Percentiles rank a stretch among this genome's conserved stretches.
phyloP scores from a whole-genome alignment of 805 yeast species.

The Yamadazyma paraphyllophila region DNA sequence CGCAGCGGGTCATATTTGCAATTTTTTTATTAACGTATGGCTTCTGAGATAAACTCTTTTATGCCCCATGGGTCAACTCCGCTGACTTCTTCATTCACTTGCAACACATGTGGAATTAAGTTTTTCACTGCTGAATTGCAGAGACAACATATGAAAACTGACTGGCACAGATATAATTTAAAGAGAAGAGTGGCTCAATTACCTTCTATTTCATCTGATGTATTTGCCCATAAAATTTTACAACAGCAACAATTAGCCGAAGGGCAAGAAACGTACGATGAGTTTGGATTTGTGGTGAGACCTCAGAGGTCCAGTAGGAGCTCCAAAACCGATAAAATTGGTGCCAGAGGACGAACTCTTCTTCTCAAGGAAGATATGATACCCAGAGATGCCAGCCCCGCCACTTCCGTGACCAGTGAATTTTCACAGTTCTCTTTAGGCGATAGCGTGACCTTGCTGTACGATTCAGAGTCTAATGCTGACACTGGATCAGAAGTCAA shows the following conservation, averaged over 20 bases:
- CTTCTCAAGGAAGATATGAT: not conserved
- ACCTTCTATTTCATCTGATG: constrained; percentile 67
- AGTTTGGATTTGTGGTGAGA: constrained; percentile 48
- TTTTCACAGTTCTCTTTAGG: constrained; percentile 57
- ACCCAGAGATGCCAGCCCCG: constrained; percentile 31
- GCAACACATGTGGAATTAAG: constrained; percentile 40
- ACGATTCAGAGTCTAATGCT: constrained; percentile 27
- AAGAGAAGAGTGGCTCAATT: constrained; percentile 50
- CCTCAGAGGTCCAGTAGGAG: constrained; percentile 1
- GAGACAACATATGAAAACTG: constrained; percentile 43
- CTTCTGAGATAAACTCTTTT: constrained; percentile 2
- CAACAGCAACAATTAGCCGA: constrained; percentile 21
- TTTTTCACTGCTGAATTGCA: constrained; percentile 39
- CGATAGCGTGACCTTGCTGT: constrained; percentile 22
- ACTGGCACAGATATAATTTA: constrained; percentile 46
- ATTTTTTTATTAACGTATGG: not conserved
- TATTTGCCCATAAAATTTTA: constrained; percentile 68
- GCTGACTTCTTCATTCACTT: constrained; percentile 28
- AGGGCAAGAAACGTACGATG: constrained; percentile 43
- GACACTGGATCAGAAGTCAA: constrained; percentile 55
- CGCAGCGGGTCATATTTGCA: not conserved
- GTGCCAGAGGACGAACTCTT: constrained; percentile 2
- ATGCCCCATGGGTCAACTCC: constrained; percentile 25
- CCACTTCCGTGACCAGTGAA: constrained; percentile 53
- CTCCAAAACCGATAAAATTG: not conserved